A percentile compares a stretch with the other conserved stretches of the same genome.
phyloP scores from a whole-genome alignment of 108 stramenopile genomes.

The Pseudonitzschia multiseries region DNA sequence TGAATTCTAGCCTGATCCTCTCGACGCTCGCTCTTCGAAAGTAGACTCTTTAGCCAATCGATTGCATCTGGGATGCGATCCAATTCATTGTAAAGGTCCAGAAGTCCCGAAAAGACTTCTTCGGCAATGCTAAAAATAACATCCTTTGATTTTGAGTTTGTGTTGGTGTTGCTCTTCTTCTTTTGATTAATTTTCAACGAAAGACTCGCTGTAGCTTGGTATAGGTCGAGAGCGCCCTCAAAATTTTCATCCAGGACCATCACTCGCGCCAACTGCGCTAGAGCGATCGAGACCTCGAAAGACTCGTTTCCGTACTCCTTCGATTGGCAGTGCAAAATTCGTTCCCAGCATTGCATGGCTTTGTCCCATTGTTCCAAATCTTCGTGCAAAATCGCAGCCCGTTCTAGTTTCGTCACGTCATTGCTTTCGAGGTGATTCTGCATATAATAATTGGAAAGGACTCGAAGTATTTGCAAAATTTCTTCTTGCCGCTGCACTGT shows the following conservation, averaged over 20 bases:
- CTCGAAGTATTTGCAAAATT: conserved; percentile 26
- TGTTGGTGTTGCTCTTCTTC: not conserved
- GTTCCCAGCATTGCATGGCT: conserved; percentile 39
- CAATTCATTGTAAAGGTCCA: conserved; percentile 21
- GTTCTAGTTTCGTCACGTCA: conserved; percentile 25
- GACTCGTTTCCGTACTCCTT: conserved; percentile 33
- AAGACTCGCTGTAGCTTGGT: conserved; percentile 33
- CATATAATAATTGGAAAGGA: conserved; percentile 22
- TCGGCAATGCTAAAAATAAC: conserved; percentile 9
- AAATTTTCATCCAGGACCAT: conserved; percentile 42
- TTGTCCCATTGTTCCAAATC: conserved; percentile 22
- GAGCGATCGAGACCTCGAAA: conserved; percentile 34
- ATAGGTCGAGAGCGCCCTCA: conserved; percentile 47
- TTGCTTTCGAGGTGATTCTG: conserved; percentile 5
- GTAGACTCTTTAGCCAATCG: conserved; percentile 26
- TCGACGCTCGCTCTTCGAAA: not conserved
- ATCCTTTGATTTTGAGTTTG: not conserved
- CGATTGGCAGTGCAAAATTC: conserved; percentile 27
- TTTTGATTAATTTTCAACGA: conserved; percentile 13
- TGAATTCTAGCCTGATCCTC: conserved; percentile 32
- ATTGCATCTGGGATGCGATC: conserved; percentile 26
- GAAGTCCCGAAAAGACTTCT: conserved; percentile 11
- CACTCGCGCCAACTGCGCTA: conserved; percentile 39
- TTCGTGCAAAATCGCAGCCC: conserved; percentile 28
- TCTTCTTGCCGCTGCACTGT: conserved; percentile 26